Evolutionary conservation across 176 grass and related monocot species (phyloP), one percentile per base, ranked within the genome.

Genomic region (Ensete glaucum): DNA sequence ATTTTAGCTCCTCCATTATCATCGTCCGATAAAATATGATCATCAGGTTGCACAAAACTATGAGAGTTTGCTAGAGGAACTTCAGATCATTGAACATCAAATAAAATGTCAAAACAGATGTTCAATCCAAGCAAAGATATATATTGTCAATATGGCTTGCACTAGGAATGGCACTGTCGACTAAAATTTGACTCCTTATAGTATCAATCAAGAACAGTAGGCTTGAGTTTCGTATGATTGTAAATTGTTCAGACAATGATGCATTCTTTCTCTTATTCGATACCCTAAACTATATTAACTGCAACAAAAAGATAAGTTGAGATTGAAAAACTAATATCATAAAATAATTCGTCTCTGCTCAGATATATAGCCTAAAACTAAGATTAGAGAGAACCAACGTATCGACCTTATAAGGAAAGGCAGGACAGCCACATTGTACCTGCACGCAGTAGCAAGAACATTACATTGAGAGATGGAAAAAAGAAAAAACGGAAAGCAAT

Each of bases 141-240:
- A 14, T 16, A 22, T 9, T 48, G 2, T 49, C 5, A 9, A 43
- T 16, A 56, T 24, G 52, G 21, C 11, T 22, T 54, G 19, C 9
- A 22, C 27, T 12, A 11, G n/a, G 19, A 27, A 69, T 27, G 8
- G 17, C 7, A 57, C 71, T 55, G 22, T 25, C 17, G 64, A 50
- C 17, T 80, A 34, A 12, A 82, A 17, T 78, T 55, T 89, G 89
- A 88, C 95, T 99, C 95, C 80, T 99, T 99, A 17, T 88, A 87
- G 55, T 98, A 99, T 81, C 91, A 90, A 22, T 98, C 95, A 71
- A 93, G 95, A 80, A 99, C 82, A 24, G 82, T 87, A 84, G 88
- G 90, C 34, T 99, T 99, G 75, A 99, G 81, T 82, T 99, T 99
- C 95, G 94, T 99, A 62, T 91, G 76, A 73, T 98, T 99, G 85